These are phyloP conservation scores for Myotisia sp. DNA, from an alignment of 2,329 filamentous ascomycete genomes.

Conservation along the genomic window DNA sequence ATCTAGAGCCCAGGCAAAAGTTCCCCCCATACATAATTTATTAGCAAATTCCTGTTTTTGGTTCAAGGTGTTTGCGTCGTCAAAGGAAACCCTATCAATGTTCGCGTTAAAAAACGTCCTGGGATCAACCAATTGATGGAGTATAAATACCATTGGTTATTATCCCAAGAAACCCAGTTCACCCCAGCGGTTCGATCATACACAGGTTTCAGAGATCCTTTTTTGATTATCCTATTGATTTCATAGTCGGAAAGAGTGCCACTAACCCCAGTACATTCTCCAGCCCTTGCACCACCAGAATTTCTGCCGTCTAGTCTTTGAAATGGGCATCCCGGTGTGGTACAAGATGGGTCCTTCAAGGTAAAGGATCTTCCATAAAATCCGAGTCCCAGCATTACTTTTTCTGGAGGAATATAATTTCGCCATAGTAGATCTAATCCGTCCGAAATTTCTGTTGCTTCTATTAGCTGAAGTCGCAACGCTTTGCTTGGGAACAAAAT, in stretches of 20 bases:
- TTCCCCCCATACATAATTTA: slow-evolving; percentile 20
- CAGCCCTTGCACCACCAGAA: slow-evolving; percentile 13
- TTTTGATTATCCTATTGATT: slow-evolving; percentile 18
- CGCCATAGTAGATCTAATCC: slow-evolving; percentile 21
- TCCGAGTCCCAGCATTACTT: slow-evolving; percentile 16
- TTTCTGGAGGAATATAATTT: slow-evolving; percentile 12
- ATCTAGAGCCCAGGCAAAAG: slow-evolving; percentile 8
- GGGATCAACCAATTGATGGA: neutral
- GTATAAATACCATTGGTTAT: slow-evolving; percentile 5
- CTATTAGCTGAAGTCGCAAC: slow-evolving; percentile 14
- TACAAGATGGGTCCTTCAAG: slow-evolving; percentile 12
- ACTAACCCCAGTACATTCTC: slow-evolving; percentile 17
- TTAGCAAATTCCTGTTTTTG: slow-evolving; percentile 22
- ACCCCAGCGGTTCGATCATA: slow-evolving; percentile 6
- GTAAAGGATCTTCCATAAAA: slow-evolving; percentile 18
- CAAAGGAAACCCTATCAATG: slow-evolving; percentile 14
- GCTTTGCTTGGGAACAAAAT: neutral
- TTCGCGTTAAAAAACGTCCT: neutral
- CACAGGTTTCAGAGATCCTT: neutral
- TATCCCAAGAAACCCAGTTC: slow-evolving; percentile 6
- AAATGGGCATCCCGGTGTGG: slow-evolving; percentile 16
- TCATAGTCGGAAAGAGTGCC: slow-evolving; percentile 20
- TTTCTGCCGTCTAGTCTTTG: slow-evolving; percentile 12
- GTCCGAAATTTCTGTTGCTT: slow-evolving; percentile 16
- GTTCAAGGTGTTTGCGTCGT: slow-evolving; percentile 23